Percentiles rank a stretch among this genome's conserved stretches.
phyloP scores from a whole-genome alignment of 2,329 filamentous ascomycete genomes.

The Pseudogymnoascus sp. region DNA sequence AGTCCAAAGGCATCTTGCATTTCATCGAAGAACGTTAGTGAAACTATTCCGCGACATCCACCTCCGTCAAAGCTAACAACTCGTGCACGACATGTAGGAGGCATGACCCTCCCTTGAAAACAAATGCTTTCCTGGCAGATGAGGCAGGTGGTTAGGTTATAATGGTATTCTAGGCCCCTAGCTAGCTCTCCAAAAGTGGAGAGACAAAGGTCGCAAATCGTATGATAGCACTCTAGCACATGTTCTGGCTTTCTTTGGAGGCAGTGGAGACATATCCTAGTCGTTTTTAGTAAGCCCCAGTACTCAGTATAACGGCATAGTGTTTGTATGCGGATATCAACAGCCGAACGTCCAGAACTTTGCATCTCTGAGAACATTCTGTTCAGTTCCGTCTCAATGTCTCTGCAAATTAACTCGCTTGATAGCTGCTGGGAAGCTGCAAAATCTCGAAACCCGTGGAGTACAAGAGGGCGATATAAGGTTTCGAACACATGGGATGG shows the following conservation, averaged over 20 bases:
- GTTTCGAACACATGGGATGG: constrained; percentile 14
- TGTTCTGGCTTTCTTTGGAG: constrained; percentile 15
- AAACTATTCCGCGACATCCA: constrained; percentile 21
- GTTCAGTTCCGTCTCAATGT: constrained; percentile 14
- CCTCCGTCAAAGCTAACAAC: constrained; percentile 32
- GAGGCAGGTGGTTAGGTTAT: constrained; percentile 22
- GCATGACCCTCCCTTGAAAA: constrained; percentile 23
- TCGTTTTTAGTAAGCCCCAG: constrained; percentile 12
- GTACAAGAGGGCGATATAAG: constrained; percentile 13
- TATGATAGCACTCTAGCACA: constrained; percentile 27
- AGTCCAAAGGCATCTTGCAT: constrained; percentile 18
- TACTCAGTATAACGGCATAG: constrained; percentile 12
- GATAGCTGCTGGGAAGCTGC: constrained; percentile 11
- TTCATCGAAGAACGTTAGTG: constrained; percentile 19
- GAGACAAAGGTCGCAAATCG: constrained; percentile 29
- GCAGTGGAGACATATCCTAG: constrained; percentile 11
- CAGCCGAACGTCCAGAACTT: constrained; percentile 10
- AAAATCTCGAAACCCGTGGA: constrained; percentile 13
- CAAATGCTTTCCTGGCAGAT: constrained; percentile 20
- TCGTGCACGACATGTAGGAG: constrained; percentile 27
- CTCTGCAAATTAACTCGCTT: constrained; percentile 12
- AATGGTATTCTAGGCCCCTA: constrained; percentile 20
- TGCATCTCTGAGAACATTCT: constrained; percentile 16
- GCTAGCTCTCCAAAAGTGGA: constrained; percentile 21
- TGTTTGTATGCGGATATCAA: constrained; percentile 11